phyloP scores from a whole-genome alignment of 805 yeast species.

The Nakazawaea holstii region DNA sequence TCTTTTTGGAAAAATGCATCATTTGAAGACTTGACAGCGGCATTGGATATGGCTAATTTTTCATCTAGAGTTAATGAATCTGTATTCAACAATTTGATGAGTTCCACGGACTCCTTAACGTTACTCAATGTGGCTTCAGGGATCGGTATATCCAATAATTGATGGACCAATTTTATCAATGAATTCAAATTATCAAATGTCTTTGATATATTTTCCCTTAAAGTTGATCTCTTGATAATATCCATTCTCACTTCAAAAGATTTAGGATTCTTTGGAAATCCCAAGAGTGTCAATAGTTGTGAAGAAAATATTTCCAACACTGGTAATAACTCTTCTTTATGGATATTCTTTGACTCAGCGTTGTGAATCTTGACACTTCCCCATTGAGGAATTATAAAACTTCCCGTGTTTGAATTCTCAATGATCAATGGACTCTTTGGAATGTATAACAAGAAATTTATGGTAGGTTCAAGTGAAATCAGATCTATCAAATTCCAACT shows the following conservation, averaged over 20 bases:
- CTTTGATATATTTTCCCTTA: constrained; percentile 51
- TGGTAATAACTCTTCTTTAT: constrained; percentile 43
- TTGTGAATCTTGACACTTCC: constrained; percentile 67
- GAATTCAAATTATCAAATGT: constrained; percentile 71
- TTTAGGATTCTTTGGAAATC: constrained; percentile 46
- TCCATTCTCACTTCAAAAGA: constrained; percentile 63
- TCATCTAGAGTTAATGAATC: constrained; percentile 25
- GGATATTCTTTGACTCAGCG: constrained; percentile 27
- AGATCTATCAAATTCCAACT: constrained; percentile 65
- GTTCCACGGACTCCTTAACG: constrained; percentile 45
- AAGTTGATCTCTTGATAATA: constrained; percentile 54
- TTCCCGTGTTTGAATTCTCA: constrained; percentile 40
- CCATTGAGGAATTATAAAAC: constrained; percentile 84
- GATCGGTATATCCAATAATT: constrained; percentile 75
- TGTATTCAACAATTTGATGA: constrained; percentile 32
- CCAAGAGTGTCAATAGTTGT: constrained; percentile 70
- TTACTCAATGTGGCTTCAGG: constrained; percentile 64
- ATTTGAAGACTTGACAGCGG: constrained; percentile 58
- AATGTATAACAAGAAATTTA: constrained; percentile 65
- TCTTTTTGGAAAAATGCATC: constrained; percentile 87
- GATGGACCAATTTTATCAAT: constrained; percentile 58
- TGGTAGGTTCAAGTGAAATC: constrained; percentile 53
- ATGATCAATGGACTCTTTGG: constrained; percentile 53
- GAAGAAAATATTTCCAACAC: constrained; percentile 65
- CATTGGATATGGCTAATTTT: constrained; percentile 17